Evolutionary conservation across 2,329 filamentous ascomycete genomes (phyloP), one percentile per base, ranked within the genome.

Genomic region (Claviceps sp.): DNA sequence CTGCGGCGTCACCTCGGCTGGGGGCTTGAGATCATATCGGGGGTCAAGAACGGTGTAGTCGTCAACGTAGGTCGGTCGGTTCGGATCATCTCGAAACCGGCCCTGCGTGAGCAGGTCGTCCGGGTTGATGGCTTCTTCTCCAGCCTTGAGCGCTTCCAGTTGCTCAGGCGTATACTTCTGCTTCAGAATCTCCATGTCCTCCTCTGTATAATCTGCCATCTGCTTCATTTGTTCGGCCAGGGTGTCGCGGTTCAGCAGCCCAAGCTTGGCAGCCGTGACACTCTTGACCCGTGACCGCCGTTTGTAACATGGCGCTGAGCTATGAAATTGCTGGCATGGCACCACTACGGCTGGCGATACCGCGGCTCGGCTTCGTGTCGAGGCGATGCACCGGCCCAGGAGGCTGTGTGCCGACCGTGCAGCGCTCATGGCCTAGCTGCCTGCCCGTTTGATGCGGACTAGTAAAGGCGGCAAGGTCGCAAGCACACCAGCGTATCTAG

Each of bases 41-140:
- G 88, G 87, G 62, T 88, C 80, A 56, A 91, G 77, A 53, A 78
- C 77, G 54, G 85, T 80, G 62, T 95, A 85, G 67, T 95, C 88
- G 65, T 96, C 89, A 52, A 91, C 70, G 67, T 95, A 93, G 55
- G 79, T 74, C 48, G 90, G 72, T 50, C 75, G 74, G 73, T 87
- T 86, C 8, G 82, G 77, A 64, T 95, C 89, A 51, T 72, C 76
- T 55, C 88, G 82, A 59, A 86, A 67, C 44, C 80, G 76, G 57
- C 84, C 86, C 69, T 93, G 85, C 37, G 80, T 74, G 43, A 84
- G 75, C 63, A 96, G 65, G 67, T 97, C 88, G 58, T 81, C 74
- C 9, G 84, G 72, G 63, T 85, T 77, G 65, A 96, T 82, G 58
- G 85, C 81, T 55, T 77, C 72, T 69, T 96, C 90, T 60, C 85